phyloP scores from a whole-genome alignment of 352 stramenopile genomes.

The Thalassiosira ordinaria region DNA sequence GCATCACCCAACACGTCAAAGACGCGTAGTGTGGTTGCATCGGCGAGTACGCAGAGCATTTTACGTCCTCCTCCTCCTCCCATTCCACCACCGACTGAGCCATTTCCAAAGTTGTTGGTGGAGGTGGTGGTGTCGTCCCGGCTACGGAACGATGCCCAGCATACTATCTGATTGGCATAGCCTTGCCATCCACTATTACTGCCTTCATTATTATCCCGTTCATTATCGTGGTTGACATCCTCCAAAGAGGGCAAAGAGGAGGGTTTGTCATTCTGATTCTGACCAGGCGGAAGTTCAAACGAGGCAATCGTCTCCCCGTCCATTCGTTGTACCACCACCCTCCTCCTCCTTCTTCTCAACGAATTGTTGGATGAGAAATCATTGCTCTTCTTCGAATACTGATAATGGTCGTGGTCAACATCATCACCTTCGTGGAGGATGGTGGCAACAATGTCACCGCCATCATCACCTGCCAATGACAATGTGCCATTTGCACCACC shows the following conservation, averaged over 20 bases:
- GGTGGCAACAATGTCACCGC: constrained; percentile 37
- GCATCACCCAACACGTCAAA: constrained; percentile 55
- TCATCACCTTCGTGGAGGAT: constrained; percentile 8
- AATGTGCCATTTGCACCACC: no score
- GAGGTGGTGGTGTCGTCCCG: no score
- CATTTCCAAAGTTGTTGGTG: no score
- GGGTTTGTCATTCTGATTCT: no score
- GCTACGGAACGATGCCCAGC: constrained; percentile 55
- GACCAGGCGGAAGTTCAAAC: constrained; percentile 36
- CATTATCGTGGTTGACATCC: no score
- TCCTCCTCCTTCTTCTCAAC: no score
- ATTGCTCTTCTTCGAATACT: background rate
- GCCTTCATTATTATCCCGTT: background rate
- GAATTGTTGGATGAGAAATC: background rate
- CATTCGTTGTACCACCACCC: constrained; percentile 41
- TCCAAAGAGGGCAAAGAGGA: no score
- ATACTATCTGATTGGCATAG: constrained; percentile 46
- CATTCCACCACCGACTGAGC: no score
- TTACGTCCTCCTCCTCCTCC: constrained; percentile 36
- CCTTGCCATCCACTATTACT: background rate
- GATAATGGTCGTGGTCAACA: background rate
- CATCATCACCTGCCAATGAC: background rate
- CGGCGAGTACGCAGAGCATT: constrained; percentile 54
- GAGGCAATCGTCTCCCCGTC: constrained; percentile 49
- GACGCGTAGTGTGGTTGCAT: constrained; percentile 42